Base-by-base conservation (phyloP, 352 stramenopile species). In the Globisporangium heterothallicum region DNA sequence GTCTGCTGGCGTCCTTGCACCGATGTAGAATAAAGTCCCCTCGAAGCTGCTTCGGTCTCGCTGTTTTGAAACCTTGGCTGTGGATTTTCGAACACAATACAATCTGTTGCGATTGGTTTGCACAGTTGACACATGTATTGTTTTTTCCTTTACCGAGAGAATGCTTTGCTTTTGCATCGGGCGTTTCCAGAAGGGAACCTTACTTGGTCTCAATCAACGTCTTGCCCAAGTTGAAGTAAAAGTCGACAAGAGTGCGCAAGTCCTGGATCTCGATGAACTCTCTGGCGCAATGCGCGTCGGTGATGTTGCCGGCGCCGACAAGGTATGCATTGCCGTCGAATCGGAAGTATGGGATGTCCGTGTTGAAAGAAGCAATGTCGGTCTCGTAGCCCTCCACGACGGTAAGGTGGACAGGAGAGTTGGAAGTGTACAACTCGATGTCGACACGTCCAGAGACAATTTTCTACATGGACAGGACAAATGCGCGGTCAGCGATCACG, bases 341-440 rank as follows among this genome's bases (percentile, higher is more conserved):
- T 35, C 85, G 67, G 56, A 94, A 90, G 68, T 92, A 95, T 30
- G 83, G 80, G n/a, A 95, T 85, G 32, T 95, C 85, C 0, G 85
- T 94, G 59, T 95, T 95, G 64, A 93, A 95, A 26, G 75, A 90
- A 6, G 85, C 85, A 14, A 95, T 64, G 26, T 87, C 81, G 22
- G 78, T 92, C 26, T 90, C 77, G 56, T 93, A 95, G n/a, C 83
- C 85, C 30, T 88, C 75, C 4, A 95, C 64, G 7, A 88, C 79
- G 22, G 79, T 84, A 34, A 95, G 63, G 22, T 85, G 77, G 6
- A 94, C 83, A 0, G 81, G 85, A 6, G 78, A 63, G 42, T 95
- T 95, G 7, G 77, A 72, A n/a, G 83, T 89, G 63, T 94, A 94
- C 21, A 95, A 65, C 61, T 95, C 73, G 35, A 87, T 75, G 7